Conservation (phyloP, 306 rosid genomes). For the Cicer chorassanicum region DNA sequence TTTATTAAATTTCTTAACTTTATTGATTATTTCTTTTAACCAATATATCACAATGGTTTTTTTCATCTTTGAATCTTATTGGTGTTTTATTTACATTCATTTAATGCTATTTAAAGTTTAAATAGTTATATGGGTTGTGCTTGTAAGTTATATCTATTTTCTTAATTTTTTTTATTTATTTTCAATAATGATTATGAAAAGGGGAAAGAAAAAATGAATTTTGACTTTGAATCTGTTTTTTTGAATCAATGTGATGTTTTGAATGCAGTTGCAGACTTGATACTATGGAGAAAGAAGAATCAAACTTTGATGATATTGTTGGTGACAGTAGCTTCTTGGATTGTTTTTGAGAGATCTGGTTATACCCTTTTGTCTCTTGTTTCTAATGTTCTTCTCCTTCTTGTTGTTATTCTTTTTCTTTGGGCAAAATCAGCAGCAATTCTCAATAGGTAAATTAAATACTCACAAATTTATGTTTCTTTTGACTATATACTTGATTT, state of each 20-base stretch:
- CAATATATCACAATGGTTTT: neutral
- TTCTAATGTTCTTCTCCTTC: slow-evolving; percentile 91
- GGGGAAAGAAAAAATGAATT: slow-evolving; percentile 24
- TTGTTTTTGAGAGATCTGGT: slow-evolving; percentile 94
- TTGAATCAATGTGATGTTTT: slow-evolving; percentile 44
- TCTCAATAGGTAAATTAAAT: slow-evolving; percentile 73
- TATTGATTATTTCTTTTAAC: slow-evolving; percentile 28
- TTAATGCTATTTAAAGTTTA: neutral
- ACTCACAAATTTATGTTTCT: slow-evolving; percentile 2
- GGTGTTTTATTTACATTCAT: slow-evolving; percentile 32
- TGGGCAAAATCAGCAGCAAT: slow-evolving; percentile 98
- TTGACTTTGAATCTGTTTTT: slow-evolving; percentile 35
- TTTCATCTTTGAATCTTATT: neutral
- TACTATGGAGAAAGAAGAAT: slow-evolving; percentile 87
- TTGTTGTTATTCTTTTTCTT: slow-evolving; percentile 76
- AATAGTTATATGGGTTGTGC: slow-evolving; percentile 31
- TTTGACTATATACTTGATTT: slow-evolving; percentile 25
- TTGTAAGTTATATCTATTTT: neutral
- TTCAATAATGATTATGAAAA: neutral
- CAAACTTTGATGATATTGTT: slow-evolving; percentile 64
- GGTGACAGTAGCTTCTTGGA: slow-evolving; percentile 72
- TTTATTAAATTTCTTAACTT: slow-evolving; percentile 37
- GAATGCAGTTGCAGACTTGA: slow-evolving; percentile 83
- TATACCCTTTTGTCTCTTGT: slow-evolving; percentile 86
- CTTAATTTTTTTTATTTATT: neutral